These are phyloP conservation scores for Zopfia rhizophila DNA, from an alignment of 2,329 filamentous ascomycete genomes.

Conservation along the genomic window DNA sequence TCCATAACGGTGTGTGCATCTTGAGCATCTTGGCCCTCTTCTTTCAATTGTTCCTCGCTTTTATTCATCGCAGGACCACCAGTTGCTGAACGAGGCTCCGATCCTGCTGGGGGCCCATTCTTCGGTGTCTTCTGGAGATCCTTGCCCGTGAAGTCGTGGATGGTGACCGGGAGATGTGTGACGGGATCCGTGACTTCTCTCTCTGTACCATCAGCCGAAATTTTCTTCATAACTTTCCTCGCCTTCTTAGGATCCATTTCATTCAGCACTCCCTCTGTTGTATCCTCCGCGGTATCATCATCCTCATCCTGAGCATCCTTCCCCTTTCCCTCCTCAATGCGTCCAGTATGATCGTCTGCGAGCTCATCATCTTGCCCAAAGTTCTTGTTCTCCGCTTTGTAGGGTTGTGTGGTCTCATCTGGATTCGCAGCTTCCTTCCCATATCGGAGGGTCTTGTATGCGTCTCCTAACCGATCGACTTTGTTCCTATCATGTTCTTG, in stretches of 20 bases:
- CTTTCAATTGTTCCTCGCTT: conserved; percentile 53
- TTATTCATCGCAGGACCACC: conserved; percentile 59
- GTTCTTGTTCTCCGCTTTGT: conserved; percentile 51
- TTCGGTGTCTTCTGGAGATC: conserved; percentile 64
- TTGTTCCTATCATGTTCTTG: conserved; percentile 41
- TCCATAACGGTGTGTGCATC: conserved; percentile 58
- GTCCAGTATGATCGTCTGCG: conserved; percentile 46
- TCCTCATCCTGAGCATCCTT: conserved; percentile 33
- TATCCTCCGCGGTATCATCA: conserved; percentile 52
- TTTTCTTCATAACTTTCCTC: conserved; percentile 62
- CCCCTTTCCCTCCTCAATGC: conserved; percentile 26
- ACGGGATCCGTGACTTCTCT: conserved; percentile 76
- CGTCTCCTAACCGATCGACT: conserved; percentile 48
- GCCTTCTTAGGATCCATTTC: conserved; percentile 57
- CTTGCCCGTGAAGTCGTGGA: conserved; percentile 74
- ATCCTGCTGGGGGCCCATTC: conserved; percentile 57
- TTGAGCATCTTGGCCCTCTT: conserved; percentile 56
- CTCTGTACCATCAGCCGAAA: conserved; percentile 58
- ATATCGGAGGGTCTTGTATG: conserved; percentile 46
- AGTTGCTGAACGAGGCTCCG: conserved; percentile 55
- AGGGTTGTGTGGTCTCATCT: conserved; percentile 40
- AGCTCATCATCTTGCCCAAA: conserved; percentile 36
- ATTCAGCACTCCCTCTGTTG: conserved; percentile 53
- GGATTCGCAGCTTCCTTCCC: conserved; percentile 38
- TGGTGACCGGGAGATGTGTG: conserved; percentile 74